These are phyloP conservation scores for Pestalotiopsis sp. DNA, from an alignment of 2,329 filamentous ascomycete species.

Conservation along the genomic window DNA sequence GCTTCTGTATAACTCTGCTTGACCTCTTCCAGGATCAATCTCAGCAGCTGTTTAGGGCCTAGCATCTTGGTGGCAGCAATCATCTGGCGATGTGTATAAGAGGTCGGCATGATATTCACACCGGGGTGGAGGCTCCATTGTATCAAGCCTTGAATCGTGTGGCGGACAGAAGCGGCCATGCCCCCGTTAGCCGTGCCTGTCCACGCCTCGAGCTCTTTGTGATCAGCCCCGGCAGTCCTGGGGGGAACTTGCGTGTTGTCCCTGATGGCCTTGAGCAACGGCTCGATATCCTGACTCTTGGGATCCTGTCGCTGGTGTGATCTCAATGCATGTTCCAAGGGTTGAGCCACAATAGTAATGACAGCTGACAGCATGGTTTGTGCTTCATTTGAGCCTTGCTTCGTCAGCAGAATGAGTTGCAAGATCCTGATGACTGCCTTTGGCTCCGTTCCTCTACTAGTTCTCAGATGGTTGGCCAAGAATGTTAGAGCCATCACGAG, in stretches of 20 bases:
- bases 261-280: constrained; percentile 67
- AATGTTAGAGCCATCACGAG: constrained; percentile 74
- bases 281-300: constrained; percentile 69
- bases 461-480: constrained; percentile 71
- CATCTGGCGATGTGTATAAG: constrained; percentile 74
- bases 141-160: constrained; percentile 64
- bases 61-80: constrained; percentile 62
- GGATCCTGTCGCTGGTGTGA: constrained; percentile 69
- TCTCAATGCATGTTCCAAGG: constrained; percentile 68
- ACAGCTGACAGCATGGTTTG: constrained; percentile 71
- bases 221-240: constrained; percentile 63
- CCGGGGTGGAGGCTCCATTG: constrained; percentile 66
- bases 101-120: constrained; percentile 58
- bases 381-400: constrained; percentile 72
- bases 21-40: constrained; percentile 68
- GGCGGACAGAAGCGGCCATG: constrained; percentile 58
- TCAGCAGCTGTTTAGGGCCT: constrained; percentile 63
- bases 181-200: constrained; percentile 57
- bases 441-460: constrained; percentile 64
- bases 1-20: constrained; percentile 58
- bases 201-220: constrained; percentile 72
- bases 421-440: constrained; percentile 72
- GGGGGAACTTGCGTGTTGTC: constrained; percentile 60
- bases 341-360: constrained; percentile 70
- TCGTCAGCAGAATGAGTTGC: constrained; percentile 71